These are phyloP conservation scores for Suhomyces taliae DNA, from an alignment of 1,139 yeast species.

Conservation along the genomic window DNA sequence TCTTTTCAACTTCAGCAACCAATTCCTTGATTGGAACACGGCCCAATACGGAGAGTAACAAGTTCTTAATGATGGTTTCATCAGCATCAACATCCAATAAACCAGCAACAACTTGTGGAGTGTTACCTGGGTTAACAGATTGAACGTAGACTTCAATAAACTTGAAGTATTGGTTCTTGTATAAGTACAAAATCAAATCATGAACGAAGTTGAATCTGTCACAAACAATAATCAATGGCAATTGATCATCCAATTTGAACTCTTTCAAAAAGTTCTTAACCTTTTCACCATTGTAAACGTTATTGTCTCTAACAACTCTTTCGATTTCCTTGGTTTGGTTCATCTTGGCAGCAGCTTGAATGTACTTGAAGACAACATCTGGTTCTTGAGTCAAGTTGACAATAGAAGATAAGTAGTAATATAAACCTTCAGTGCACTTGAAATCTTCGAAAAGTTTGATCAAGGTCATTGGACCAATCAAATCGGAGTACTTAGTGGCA, in stretches of 20 bases:
- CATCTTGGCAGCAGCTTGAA: slow-evolving; percentile 88
- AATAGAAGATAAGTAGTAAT: slow-evolving; percentile 88
- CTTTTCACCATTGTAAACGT: slow-evolving; percentile 93
- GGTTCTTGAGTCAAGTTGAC: slow-evolving; percentile 93
- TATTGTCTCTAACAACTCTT: slow-evolving; percentile 91
- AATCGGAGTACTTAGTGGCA: slow-evolving; percentile 93
- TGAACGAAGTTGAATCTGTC: slow-evolving; percentile 91
- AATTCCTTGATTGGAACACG: slow-evolving; percentile 90
- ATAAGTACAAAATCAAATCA: slow-evolving; percentile 87
- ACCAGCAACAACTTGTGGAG: slow-evolving; percentile 97
- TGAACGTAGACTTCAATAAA: slow-evolving; percentile 97
- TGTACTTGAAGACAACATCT: slow-evolving; percentile 93
- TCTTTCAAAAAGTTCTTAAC: slow-evolving; percentile 96
- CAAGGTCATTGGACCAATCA: slow-evolving; percentile 82
- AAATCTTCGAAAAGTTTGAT: slow-evolving; percentile 92
- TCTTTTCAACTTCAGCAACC: slow-evolving; percentile 92
- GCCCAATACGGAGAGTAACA: slow-evolving; percentile 84
- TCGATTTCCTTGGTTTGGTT: slow-evolving; percentile 94
- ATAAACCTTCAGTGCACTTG: slow-evolving; percentile 89
- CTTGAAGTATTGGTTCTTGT: slow-evolving; percentile 93
- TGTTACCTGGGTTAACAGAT: slow-evolving; percentile 91
- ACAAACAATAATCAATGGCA: slow-evolving; percentile 94
- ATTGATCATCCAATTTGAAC: slow-evolving; percentile 88
- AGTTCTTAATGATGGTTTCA: slow-evolving; percentile 77
- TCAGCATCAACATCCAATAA: slow-evolving; percentile 96